Evolutionary conservation across 108 stramenopile species (phyloP).

Genomic region (Skeletonema menzelii): DNA sequence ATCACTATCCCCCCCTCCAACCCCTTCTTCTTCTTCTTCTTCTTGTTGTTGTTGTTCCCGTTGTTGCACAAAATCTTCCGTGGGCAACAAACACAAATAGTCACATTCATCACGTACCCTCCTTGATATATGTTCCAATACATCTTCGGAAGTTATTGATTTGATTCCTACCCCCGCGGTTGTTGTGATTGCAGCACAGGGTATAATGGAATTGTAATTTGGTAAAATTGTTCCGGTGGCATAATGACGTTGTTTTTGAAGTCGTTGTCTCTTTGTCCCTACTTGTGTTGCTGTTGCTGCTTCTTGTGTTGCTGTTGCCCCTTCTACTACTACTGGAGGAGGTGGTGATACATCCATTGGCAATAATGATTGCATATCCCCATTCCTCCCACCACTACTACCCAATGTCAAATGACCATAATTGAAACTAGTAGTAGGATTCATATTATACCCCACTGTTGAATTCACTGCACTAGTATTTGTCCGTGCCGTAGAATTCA

Average conservation of each 20-base stretch:
- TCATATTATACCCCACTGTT: too few relatives aligned
- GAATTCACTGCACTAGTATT: not conserved
- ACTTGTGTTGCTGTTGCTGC: too few relatives aligned
- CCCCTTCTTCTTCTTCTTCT: too few relatives aligned
- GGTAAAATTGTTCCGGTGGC: not conserved
- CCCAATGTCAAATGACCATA: too few relatives aligned
- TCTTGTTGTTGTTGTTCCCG: not conserved
- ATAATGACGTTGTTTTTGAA: not conserved
- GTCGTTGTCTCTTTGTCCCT: too few relatives aligned
- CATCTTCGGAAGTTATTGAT: not conserved
- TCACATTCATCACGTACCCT: not conserved
- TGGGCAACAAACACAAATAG: not conserved
- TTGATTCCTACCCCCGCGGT: not conserved
- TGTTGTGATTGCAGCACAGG: not conserved
- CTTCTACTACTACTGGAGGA: too few relatives aligned
- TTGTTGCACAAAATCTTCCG: not conserved
- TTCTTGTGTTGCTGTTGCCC: too few relatives aligned
- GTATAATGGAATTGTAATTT: not conserved
- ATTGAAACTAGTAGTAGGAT: too few relatives aligned
- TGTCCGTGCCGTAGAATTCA: not conserved
- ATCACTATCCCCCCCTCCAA: too few relatives aligned
- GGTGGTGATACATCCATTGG: too few relatives aligned
- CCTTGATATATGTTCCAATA: not conserved
- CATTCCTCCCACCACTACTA: too few relatives aligned
- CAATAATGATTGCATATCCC: too few relatives aligned